Evolutionary conservation across 2,329 filamentous ascomycete species (phyloP).

Genomic region (Ophiosphaerella narmari): DNA sequence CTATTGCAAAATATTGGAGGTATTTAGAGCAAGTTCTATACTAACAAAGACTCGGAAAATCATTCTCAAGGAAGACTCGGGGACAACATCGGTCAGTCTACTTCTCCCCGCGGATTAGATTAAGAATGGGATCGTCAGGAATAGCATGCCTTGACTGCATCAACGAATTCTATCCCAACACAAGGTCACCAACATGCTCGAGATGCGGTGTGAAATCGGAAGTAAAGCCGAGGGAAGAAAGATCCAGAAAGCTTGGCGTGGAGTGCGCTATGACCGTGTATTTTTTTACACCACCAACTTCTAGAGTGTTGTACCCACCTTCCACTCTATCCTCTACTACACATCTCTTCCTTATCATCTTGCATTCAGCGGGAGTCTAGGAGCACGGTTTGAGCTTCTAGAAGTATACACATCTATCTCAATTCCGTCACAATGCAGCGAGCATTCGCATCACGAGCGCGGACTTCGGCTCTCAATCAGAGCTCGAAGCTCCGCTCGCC

Average conservation of each 20-base stretch:
- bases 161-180: too few relatives aligned
- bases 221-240: constrained; percentile 11
- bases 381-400: constrained; percentile 37
- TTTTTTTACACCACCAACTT: constrained; percentile 7
- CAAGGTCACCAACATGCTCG: background rate
- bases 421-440: constrained; percentile 79
- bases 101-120: too few relatives aligned
- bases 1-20: too few relatives aligned
- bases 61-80: too few relatives aligned
- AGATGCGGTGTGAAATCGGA: constrained; percentile 1
- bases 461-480: constrained; percentile 78
- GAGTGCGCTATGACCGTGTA: constrained; percentile 2
- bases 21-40: too few relatives aligned
- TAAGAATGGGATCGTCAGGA: background rate
- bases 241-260: constrained; percentile 3
- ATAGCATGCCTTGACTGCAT: background rate
- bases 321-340: constrained; percentile 21
- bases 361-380: constrained; percentile 45
- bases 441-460: constrained; percentile 79
- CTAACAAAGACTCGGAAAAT: too few relatives aligned
- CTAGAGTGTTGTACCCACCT: constrained; percentile 15
- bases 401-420: constrained; percentile 22
- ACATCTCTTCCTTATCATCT: constrained; percentile 33
- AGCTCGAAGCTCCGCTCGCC: constrained; percentile 55
- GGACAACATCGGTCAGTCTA: too few relatives aligned